A percentile compares a stretch with the other conserved stretches of the same genome.
These are phyloP conservation scores for Zymoseptoria crescenta DNA, from an alignment of 2,329 filamentous ascomycete genomes.

Conservation along the genomic window DNA sequence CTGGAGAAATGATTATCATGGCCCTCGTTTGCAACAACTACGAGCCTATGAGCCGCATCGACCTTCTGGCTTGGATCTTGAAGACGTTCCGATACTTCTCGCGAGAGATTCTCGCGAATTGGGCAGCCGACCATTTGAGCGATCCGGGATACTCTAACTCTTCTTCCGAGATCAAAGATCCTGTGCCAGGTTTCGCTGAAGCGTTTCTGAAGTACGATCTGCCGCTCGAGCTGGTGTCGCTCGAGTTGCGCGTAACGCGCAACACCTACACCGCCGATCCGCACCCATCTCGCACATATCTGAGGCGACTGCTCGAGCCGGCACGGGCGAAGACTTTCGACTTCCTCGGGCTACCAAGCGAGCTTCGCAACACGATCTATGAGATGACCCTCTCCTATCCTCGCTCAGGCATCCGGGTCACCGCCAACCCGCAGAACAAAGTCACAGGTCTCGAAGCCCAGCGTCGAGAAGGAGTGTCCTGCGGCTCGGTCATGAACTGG, in stretches of 20 bases:
- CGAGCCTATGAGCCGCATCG: not conserved
- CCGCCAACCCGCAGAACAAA: not conserved
- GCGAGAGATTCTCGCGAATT: not conserved
- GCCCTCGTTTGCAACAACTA: constrained; percentile 1
- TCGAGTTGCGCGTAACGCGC: not conserved
- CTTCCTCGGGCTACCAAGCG: not conserved
- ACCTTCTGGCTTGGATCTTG: not conserved
- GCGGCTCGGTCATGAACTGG: not conserved
- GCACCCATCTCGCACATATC: not conserved
- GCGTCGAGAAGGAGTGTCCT: not conserved
- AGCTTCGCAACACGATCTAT: not conserved
- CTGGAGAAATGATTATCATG: constrained; percentile 5
- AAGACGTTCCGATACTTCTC: not conserved
- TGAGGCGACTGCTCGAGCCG: not conserved
- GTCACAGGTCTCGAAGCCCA: not conserved
- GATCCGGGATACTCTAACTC: not conserved
- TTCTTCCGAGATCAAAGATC: not conserved
- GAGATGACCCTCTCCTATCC: not conserved
- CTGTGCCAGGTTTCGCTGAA: not conserved
- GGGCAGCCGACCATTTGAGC: not conserved
- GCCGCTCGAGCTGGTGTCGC: not conserved
- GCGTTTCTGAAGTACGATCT: not conserved
- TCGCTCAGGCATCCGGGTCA: not conserved
- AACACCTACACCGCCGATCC: not conserved
- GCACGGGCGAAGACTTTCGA: not conserved